Conservation (phyloP, 1,284 basidiomycete species). For the Leucocoprinus gongylophorus region DNA sequence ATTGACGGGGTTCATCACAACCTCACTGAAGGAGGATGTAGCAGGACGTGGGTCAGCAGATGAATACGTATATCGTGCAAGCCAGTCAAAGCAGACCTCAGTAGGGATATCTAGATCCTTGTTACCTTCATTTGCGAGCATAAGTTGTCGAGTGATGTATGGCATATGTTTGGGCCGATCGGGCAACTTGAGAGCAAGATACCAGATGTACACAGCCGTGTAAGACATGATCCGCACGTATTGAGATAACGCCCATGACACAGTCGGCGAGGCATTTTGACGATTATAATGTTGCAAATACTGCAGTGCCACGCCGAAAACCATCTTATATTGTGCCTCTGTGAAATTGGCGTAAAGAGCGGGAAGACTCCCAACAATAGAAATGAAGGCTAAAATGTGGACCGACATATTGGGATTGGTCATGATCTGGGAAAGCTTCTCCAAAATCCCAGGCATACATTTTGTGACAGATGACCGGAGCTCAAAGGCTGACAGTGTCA, state of each 20-base stretch:
- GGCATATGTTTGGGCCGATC: constrained; percentile 81
- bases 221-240: constrained; percentile 94
- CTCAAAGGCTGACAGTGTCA: constrained; percentile 88
- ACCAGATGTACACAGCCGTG: constrained; percentile 94
- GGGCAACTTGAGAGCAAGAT: constrained; percentile 81
- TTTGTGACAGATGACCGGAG: constrained; percentile 81
- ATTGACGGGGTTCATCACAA: constrained; percentile 50
- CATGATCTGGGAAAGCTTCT: constrained; percentile 91
- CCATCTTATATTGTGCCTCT: constrained; percentile 87
- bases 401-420: constrained; percentile 91
- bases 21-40: constrained; percentile 40
- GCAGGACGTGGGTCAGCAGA: constrained; percentile 64
- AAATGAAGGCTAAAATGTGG: constrained; percentile 92
- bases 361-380: constrained; percentile 75
- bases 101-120: constrained; percentile 80
- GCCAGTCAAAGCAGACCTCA: constrained; percentile 97
- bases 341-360: constrained; percentile 89
- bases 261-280: constrained; percentile 47
- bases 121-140: constrained; percentile 82
- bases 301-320: constrained; percentile 92
- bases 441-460: constrained; percentile 74
- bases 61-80: constrained; percentile 91
- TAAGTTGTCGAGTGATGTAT: constrained; percentile 83
- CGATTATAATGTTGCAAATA: constrained; percentile 92
- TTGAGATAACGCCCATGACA: constrained; percentile 88